Evolutionary conservation across 129 eudicot genomes (phyloP).

Genomic region (Heracleum sosnowskyi): DNA sequence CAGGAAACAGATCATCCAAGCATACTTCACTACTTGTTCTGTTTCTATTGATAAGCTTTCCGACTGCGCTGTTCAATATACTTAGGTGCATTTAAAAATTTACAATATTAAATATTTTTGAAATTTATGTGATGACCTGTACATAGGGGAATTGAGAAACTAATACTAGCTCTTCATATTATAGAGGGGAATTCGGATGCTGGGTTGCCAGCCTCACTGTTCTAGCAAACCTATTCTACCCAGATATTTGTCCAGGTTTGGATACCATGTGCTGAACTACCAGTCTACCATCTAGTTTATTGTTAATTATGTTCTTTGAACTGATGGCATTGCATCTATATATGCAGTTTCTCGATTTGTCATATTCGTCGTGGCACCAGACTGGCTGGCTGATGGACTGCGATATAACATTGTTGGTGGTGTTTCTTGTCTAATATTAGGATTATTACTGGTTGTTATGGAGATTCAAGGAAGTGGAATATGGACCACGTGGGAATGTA

Average conservation of each 20-base stretch:
- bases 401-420: conserved; percentile 27
- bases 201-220: conserved; percentile 28
- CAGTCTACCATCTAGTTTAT: not conserved
- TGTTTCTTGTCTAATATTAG: conserved; percentile 17
- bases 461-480: conserved; percentile 19
- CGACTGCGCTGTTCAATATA: conserved; percentile 19
- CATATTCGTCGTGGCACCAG: conserved; percentile 22
- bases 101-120: not conserved
- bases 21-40: conserved; percentile 24
- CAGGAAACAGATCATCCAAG: conserved; percentile 22
- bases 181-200: conserved; percentile 27
- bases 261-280: not conserved
- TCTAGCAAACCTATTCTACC: conserved; percentile 20
- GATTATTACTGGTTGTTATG: conserved; percentile 14
- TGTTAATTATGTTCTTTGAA: not conserved
- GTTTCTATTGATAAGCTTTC: conserved; percentile 20
- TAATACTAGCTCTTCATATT: not conserved
- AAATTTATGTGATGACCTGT: not conserved
- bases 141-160: not conserved
- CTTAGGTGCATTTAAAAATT: conserved; percentile 16
- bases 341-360: conserved; percentile 30
- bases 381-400: conserved; percentile 27
- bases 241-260: conserved; percentile 18
- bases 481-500: conserved; percentile 19
- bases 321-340: not conserved